phyloP scores from a whole-genome alignment of 306 rosid species.

The Gynostemma pentaphyllum region DNA sequence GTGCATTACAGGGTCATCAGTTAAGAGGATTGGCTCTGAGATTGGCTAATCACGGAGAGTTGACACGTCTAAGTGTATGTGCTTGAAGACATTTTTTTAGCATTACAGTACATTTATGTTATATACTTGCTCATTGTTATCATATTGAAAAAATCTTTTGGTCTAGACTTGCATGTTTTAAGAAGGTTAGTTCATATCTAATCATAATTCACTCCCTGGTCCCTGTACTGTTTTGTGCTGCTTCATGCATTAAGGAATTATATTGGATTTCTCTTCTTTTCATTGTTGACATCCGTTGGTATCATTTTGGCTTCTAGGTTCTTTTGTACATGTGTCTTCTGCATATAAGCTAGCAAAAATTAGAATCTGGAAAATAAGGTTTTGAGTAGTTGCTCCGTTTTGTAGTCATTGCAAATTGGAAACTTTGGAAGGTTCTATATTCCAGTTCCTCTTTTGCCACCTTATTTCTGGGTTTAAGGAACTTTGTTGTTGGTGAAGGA shows the following conservation, averaged over 20 bases:
- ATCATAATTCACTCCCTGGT: not conserved
- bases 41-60: conserved; percentile 93
- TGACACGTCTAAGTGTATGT: conserved; percentile 85
- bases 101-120: not conserved
- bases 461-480: not conserved
- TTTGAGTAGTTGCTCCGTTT: not conserved
- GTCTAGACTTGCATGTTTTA: not conserved
- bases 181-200: not conserved
- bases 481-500: not conserved
- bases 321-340: not conserved
- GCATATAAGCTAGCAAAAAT: not conserved
- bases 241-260: not conserved
- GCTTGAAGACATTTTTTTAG: conserved; percentile 6
- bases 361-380: not conserved
- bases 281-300: not conserved
- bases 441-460: not conserved
- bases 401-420: not conserved
- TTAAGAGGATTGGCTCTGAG: conserved; percentile 83
- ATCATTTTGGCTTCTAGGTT: not conserved
- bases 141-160: not conserved
- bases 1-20: conserved; percentile 86
- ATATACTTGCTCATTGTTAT: not conserved
- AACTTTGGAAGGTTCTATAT: not conserved
- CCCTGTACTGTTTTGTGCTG: not conserved
- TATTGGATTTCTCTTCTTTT: not conserved